phyloP scores from a whole-genome alignment of 306 rosid genomes.

The Gleditsia sinensis region DNA sequence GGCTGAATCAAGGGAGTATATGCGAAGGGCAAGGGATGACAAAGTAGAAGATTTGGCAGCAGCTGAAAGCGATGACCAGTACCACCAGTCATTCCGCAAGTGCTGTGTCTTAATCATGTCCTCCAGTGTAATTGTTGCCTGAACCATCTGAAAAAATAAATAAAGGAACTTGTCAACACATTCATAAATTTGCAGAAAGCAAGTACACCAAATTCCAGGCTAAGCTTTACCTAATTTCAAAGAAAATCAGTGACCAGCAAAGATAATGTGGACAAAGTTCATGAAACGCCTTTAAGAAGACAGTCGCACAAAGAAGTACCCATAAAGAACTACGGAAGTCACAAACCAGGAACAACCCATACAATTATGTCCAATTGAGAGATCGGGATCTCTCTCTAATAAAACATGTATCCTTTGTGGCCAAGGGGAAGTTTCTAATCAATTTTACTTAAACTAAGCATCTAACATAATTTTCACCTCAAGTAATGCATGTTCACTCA shows the following conservation, averaged over 20 bases:
- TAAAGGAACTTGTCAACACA: slow-evolving; percentile 8
- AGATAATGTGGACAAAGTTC: background rate
- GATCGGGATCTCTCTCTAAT: background rate
- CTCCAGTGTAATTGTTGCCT: slow-evolving; percentile 83
- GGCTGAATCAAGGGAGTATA: slow-evolving; percentile 92
- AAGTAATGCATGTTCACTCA: slow-evolving; percentile 19
- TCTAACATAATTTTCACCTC: background rate
- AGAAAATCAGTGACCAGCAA: background rate
- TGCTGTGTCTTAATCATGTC: slow-evolving; percentile 89
- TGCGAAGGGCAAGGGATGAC: slow-evolving; percentile 86
- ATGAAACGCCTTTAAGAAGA: too few relatives aligned
- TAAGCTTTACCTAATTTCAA: background rate
- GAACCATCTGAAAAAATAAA: slow-evolving; percentile 74
- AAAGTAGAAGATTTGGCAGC: slow-evolving; percentile 84
- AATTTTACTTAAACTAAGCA: slow-evolving; percentile 19
- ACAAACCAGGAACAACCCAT: background rate
- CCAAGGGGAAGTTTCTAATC: background rate
- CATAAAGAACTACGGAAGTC: background rate
- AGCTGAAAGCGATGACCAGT: slow-evolving; percentile 98
- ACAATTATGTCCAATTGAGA: background rate
- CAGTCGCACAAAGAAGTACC: background rate
- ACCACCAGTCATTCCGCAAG: slow-evolving; percentile 98
- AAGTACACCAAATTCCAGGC: background rate
- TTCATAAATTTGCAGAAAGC: background rate
- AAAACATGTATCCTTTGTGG: background rate